Base-by-base conservation (phyloP, 2,329 filamentous ascomycete species). In the Hypoxylon sp. region DNA sequence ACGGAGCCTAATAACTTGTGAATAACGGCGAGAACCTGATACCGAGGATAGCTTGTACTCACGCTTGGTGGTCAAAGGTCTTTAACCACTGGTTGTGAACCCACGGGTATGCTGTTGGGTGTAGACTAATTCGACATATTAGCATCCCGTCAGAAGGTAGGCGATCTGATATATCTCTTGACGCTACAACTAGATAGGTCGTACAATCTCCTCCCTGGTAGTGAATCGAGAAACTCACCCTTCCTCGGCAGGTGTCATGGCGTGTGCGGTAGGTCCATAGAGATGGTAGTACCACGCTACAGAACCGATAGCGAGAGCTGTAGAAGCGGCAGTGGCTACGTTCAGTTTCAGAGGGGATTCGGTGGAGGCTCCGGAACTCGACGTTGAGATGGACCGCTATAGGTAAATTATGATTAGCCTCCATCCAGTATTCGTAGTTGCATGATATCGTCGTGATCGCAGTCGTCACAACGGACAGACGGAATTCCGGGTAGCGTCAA, bases 281-380 rank as follows among this genome's bases (percentile, higher is more conserved):
- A 96, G 87, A 77, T 96, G 91, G 76, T 93, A 96, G 80, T 97
- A 97, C 91, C 92, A 97, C 67, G 90, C 92, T 69, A 93, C 86
- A 64, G 93, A 93, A 68, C 91, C 92, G 75, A 90, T 80, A 67
- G 93, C 91, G 70, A 91, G 82, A 67, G 88, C 85, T 66, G 91
- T 96, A 66, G 94, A 92, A 71, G 89, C 90, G 69, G 86, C 84
- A 70, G 90, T 91, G 72, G 92, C 89, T 68, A 92, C 81, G 77
- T 93, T 97, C 75, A 94, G 81, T 76, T 87, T 87, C 75, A 89
- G 87, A 67, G 89, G 81, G 68, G 90, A 88, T 71, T 87, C 84
- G 73, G 86, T 80, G 73, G 83, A 80, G 73, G 88, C 83, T 73
- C 84, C 80, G 75, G 88, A 88, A 76, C 82, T 82, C 66, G 84